Conservation (phyloP, 2,329 filamentous ascomycete species). For the Zasmidium citrigriseum region DNA sequence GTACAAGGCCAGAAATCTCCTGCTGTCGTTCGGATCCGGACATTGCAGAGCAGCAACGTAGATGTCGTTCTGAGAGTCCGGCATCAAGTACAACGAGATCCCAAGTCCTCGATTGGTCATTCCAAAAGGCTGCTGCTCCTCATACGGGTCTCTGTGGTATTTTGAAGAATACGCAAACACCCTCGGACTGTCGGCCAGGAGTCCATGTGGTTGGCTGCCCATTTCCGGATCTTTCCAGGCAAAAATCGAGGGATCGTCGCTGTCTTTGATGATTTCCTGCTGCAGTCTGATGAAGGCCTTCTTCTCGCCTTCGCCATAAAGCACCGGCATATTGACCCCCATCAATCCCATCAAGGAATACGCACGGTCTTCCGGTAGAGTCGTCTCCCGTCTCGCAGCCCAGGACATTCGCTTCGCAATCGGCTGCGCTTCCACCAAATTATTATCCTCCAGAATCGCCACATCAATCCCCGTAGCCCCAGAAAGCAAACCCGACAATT, state of each 20-base stretch:
- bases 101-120: slow-evolving; percentile 18
- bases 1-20: slow-evolving; percentile 32
- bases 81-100: slow-evolving; percentile 13
- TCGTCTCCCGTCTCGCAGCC: slow-evolving; percentile 6
- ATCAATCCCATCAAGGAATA: slow-evolving; percentile 20
- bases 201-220: slow-evolving; percentile 9
- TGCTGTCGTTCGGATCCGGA: slow-evolving; percentile 28
- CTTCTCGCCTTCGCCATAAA: slow-evolving; percentile 19
- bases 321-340: slow-evolving; percentile 17
- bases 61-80: slow-evolving; percentile 1
- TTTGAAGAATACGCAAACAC: slow-evolving; percentile 43
- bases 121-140: slow-evolving; percentile 22
- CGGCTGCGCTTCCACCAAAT: neutral
- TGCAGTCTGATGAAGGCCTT: slow-evolving; percentile 22
- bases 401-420: slow-evolving; percentile 11
- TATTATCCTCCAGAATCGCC: slow-evolving; percentile 5
- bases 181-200: slow-evolving; percentile 23
- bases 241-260: slow-evolving; percentile 10
- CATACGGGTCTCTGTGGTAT: slow-evolving; percentile 33
- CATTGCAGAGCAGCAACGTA: slow-evolving; percentile 38
- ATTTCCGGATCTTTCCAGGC: slow-evolving; percentile 5
- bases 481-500: slow-evolving; percentile 4
- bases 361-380: slow-evolving; percentile 14
- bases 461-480: neutral
- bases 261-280: slow-evolving; percentile 25